Percentiles rank a stretch among this genome's conserved stretches.
Evolutionary conservation across 306 rosid genomes (phyloP).

Genomic region (Pyrus pyrifolia): DNA sequence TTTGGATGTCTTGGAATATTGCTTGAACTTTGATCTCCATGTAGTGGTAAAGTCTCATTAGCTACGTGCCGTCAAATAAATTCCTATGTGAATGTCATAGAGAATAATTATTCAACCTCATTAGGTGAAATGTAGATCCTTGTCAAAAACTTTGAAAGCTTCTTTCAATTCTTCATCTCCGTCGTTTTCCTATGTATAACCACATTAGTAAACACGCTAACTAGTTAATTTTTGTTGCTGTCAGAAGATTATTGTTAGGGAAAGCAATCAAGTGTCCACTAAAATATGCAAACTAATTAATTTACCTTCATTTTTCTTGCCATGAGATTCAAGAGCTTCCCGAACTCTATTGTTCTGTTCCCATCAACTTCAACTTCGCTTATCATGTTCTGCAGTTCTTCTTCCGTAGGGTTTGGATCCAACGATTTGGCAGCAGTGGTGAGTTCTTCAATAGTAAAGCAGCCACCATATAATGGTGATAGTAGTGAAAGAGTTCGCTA

Average conservation of each 20-base stretch:
- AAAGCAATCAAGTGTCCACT: background rate
- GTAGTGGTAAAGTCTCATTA: background rate
- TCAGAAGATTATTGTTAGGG: background rate
- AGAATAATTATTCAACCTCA: conserved; percentile 33
- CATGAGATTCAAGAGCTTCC: conserved; percentile 65
- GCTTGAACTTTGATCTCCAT: background rate
- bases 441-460: conserved; percentile 58
- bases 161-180: conserved; percentile 52
- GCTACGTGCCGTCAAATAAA: background rate
- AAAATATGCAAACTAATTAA: background rate
- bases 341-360: conserved; percentile 57
- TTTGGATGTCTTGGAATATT: background rate
- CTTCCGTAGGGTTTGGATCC: conserved; percentile 45
- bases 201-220: background rate
- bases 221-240: background rate
- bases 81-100: background rate
- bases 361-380: conserved; percentile 43
- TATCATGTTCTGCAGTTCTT: conserved; percentile 54
- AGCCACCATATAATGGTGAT: conserved; percentile 16
- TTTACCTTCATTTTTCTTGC: conserved; percentile 51
- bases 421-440: conserved; percentile 44
- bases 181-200: conserved; percentile 33
- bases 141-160: conserved; percentile 62
- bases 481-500: too few relatives aligned
- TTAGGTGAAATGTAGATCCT: conserved; percentile 54